A percentile compares a stretch with the other conserved stretches of the same genome.
phyloP scores from a whole-genome alignment of 1,139 yeast genomes.

The Pichia sp. region DNA sequence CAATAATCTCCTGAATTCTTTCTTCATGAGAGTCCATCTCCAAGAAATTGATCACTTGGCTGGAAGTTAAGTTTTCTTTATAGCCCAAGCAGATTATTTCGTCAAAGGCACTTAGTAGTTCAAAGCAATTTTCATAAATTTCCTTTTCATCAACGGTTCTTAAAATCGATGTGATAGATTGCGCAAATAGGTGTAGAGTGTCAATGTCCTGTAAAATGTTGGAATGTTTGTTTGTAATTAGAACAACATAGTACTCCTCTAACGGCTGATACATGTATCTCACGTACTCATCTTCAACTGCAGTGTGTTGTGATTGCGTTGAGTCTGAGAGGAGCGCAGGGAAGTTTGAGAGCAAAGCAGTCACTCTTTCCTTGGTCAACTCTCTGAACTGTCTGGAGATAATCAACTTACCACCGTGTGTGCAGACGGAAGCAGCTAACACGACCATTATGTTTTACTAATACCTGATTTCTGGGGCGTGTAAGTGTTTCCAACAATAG shows the following conservation, averaged over 20 bases:
- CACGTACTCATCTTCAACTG: conserved; percentile 88
- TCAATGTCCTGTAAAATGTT: conserved; percentile 94
- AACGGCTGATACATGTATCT: conserved; percentile 95
- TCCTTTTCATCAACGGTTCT: conserved; percentile 78
- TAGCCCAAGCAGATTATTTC: conserved; percentile 89
- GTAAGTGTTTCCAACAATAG: neutral
- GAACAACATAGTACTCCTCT: conserved; percentile 87
- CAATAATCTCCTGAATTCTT: conserved; percentile 95
- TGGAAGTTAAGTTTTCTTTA: conserved; percentile 76
- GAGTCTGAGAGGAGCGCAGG: conserved; percentile 72
- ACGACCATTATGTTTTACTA: conserved; percentile 45
- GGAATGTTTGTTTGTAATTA: conserved; percentile 86
- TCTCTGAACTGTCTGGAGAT: conserved; percentile 91
- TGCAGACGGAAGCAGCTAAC: conserved; percentile 91
- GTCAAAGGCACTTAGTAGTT: conserved; percentile 86
- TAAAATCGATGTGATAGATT: conserved; percentile 72
- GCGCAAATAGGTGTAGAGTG: conserved; percentile 81
- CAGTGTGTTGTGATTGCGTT: conserved; percentile 78
- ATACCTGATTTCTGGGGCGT: neutral
- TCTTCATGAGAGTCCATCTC: conserved; percentile 99
- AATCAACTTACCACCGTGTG: conserved; percentile 91
- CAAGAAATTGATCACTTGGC: conserved; percentile 84
- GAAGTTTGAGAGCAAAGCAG: conserved; percentile 80
- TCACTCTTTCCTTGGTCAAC: conserved; percentile 77
- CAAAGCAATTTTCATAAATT: conserved; percentile 80